Evolutionary conservation across 1,284 basidiomycete species (phyloP).

Genomic region (Bondarzewia mesenterica): DNA sequence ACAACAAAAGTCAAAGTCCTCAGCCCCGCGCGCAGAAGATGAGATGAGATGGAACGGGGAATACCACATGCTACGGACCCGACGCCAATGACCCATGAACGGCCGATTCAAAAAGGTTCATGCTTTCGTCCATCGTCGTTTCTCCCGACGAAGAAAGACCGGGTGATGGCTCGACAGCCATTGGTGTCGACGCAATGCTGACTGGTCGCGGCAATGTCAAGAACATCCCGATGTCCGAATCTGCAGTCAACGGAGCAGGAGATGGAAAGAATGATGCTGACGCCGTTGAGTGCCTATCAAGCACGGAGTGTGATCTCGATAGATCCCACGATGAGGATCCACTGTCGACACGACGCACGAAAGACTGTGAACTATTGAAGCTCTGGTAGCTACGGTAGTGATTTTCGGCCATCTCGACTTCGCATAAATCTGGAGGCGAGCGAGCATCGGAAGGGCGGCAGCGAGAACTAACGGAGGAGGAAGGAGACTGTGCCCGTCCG

Average conservation of each 20-base stretch:
- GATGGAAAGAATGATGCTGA: not conserved
- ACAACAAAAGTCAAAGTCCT: too few species aligned
- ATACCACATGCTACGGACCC: too few species aligned
- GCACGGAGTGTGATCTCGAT: not conserved
- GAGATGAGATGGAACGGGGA: too few species aligned
- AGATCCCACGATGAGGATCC: not conserved
- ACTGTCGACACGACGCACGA: not conserved
- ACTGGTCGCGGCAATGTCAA: not conserved
- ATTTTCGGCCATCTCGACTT: too few species aligned
- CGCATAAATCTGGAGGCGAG: too few species aligned
- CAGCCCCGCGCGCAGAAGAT: too few species aligned
- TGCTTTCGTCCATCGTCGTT: too few species aligned
- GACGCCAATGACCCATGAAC: too few species aligned
- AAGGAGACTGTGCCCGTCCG: not conserved
- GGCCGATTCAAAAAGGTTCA: too few species aligned
- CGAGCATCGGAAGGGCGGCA: too few species aligned
- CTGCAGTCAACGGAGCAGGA: not conserved
- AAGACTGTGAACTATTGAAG: not conserved
- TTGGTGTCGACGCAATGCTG: not conserved
- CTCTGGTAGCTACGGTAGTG: not conserved
- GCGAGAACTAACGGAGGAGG: too few species aligned
- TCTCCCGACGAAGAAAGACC: not conserved
- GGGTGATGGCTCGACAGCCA: not conserved
- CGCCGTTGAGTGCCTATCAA: not conserved
- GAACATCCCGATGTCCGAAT: not conserved